Base-by-base conservation (phyloP, 2,329 filamentous ascomycete genomes). In the Colletotrichum truncatum region DNA sequence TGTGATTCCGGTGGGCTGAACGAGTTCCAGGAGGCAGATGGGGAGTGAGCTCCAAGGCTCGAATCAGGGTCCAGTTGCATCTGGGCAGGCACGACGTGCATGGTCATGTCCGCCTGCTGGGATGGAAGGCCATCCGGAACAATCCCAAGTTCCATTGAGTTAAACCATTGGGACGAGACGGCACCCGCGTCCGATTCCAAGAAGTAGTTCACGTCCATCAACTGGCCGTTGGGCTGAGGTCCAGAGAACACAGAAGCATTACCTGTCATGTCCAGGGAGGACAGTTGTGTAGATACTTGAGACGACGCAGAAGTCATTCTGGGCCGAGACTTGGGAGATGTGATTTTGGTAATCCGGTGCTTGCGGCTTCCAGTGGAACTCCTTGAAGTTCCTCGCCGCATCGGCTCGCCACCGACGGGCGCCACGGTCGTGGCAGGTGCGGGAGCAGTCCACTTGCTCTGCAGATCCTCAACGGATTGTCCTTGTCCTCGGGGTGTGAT, bases 41-140 rank as follows among this genome's bases (percentile, higher is more conserved):
- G 85, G 25, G 85, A 87, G 69, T 81, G 78, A 67, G 81, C 82
- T 51, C 80, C 73, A 63, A 86, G 72, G 68, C 78, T 80, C 45
- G 81, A 73, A 68, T 87, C 84, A 74, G 84, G 84, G 71, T 84
- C 83, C 71, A 87, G 75, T 68, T 82, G 82, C 77, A 87, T 84
- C 69, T 88, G 84, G 55, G 82, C 78, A 54, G 86, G 86, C 72
- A 87, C 82, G 73, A 88, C 83, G 68, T 88, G 85, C 71, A 87
- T 76, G 53, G 79, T 76, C 60, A 84, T 68, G 66, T 83, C 80
- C 61, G 79, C 70, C 39, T 64, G 81, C 67, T 73, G 75, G 72
- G 79, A 86, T 73, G 72, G 76, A 66, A 81, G 77, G 73, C 77
- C 80, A 73, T 81, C 78, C 43, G 78, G 69, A 62, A 76, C 72